Conservation (phyloP, 495 filamentous ascomycete species). For the Penicillium robsamsonii region DNA sequence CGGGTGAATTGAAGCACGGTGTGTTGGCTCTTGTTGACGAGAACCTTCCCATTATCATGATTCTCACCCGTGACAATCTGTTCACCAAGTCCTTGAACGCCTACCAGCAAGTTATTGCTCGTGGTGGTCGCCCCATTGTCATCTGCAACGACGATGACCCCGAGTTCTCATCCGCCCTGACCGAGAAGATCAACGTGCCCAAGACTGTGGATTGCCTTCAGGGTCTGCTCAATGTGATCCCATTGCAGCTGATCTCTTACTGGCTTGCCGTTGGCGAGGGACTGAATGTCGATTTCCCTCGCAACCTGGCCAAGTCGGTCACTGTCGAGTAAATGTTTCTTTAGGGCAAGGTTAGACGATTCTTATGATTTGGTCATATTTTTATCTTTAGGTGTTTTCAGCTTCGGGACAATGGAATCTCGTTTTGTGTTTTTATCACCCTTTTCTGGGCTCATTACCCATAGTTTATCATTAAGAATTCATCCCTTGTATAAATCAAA, state of each 20-base stretch:
- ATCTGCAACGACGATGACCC: conserved; percentile 91
- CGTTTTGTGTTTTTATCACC: neutral
- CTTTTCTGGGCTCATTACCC: neutral
- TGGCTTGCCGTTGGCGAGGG: conserved; percentile 97
- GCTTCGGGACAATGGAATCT: conserved; percentile 24
- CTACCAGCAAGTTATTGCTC: conserved; percentile 97
- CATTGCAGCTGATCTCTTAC: conserved; percentile 94
- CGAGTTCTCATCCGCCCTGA: conserved; percentile 82
- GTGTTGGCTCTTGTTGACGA: conserved; percentile 96
- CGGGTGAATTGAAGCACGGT: conserved; percentile 97
- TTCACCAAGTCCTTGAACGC: conserved; percentile 98
- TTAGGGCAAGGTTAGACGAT: conserved; percentile 23
- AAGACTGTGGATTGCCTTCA: conserved; percentile 94
- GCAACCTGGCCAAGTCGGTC: conserved; percentile 97
- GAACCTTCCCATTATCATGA: conserved; percentile 99
- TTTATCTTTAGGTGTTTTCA: conserved; percentile 28
- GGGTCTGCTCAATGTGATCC: conserved; percentile 96
- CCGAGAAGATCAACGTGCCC: conserved; percentile 96
- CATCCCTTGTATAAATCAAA: neutral
- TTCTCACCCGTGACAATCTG: conserved; percentile 89
- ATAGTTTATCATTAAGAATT: neutral
- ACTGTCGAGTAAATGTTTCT: conserved; percentile 78
- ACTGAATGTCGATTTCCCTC: conserved; percentile 94
- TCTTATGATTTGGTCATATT: conserved; percentile 26
- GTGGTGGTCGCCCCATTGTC: conserved; percentile 90